Base-by-base conservation (phyloP, 1,139 yeast species). In the Lizanozyma gosingica region DNA sequence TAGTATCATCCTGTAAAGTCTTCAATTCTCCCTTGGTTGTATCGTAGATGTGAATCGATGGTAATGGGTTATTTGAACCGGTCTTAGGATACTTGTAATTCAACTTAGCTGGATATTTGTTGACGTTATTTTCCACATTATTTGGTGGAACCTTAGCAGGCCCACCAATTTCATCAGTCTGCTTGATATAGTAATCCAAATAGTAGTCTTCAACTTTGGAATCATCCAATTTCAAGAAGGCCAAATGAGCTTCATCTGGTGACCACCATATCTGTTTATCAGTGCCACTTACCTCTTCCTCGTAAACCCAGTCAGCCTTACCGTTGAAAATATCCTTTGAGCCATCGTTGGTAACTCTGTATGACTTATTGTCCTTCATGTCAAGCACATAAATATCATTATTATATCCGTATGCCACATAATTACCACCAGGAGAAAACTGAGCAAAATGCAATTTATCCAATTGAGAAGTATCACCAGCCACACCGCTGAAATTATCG, bases 1-100 rank as follows among this genome's bases (percentile, higher is more conserved):
- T 34, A 44, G 47, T 43, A 59, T 52, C 40, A 58, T 63, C 1
- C 63, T 60, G 29, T 2, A 43, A 47, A 14, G 57, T 38, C 14
- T 45, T 42, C 3, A 62, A 38, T 38, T 55, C 37, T 53, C 54
- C 18, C 57, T 58, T 14, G 53, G 47, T 3, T 53, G 48, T 29
- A 71, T 45, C 4, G 49, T 73, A 76, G 37, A 70, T 60, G 47
- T 63, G 57, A 16, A 90, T 50, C 8, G 65, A 59, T 2, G 83
- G 70, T 15, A 59, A 53, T 0, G 98, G 97, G 53, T 84, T 84
- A 1, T 68, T 52, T 15, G 74, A 73, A 0, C 97, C 98, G 0
- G 97, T 94, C 56, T 86, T 88, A 3, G 98, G 97, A 57, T 92
- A 94, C 53, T 83, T 84, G 45, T 90, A 60, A 8, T 62, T 51